Evolutionary conservation across 176 grass and related monocot genomes (phyloP), one percentile per base, ranked within the genome.

Genomic region (Lolium perenne): DNA sequence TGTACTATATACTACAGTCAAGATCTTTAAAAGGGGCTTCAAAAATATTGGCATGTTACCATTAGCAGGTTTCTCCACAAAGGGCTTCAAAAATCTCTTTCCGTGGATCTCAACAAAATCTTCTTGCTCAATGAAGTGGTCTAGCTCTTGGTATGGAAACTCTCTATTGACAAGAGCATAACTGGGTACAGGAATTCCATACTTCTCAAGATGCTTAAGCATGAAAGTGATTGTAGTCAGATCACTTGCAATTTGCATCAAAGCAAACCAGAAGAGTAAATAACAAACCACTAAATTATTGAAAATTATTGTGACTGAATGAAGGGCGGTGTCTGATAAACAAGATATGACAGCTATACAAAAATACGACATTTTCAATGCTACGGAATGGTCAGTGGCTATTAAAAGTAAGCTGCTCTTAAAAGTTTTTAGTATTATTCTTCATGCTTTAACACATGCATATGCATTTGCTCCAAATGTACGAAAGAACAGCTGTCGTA

Each of bases 51-150:
- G 40, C 11, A 64, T 38, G 76, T 90, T 94, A 98, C 97, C 97
- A 85, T 95, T 87, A 29, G 92, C 88, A 88, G 97, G 97, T 91
- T 98, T 98, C 91, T 98, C 97, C 88, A 98, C 97, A 80, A 98
- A 98, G 50, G 97, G 97, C 78, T 98, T 98, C 69, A 78, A 77
- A 90, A 98, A 98, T n/a, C 86, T 88, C 38, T 92, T 95, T 6
- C 97, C 94, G 74, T 88, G 94, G 83, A 98, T 87, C 87, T 98
- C 97, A 49, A 98, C 90, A 84, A 92, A 95, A 89, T 98, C 97
- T 86, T 98, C 97, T 94, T 98, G 97, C 88, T 98, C 97, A 49
- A 91, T 88, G 74, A 98, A 98, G 45, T 94, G 92, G 17, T 94
- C 92, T 80, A 98, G 83, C 55, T 95, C 97, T 95, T 98, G 97